Conservation (phyloP, 495 filamentous ascomycete species). For the Penicillium arizonense region DNA sequence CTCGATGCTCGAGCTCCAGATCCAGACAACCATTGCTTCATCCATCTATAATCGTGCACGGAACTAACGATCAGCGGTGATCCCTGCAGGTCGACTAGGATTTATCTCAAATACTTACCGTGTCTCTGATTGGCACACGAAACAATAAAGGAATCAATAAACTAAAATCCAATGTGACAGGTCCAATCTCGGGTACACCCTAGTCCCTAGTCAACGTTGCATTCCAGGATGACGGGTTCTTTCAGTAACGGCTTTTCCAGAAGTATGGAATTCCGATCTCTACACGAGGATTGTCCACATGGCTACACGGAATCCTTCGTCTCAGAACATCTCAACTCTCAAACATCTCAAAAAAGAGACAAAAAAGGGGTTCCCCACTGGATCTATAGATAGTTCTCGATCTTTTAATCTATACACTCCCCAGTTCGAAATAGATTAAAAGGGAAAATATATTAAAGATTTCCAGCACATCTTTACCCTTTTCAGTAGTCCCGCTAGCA, state of each 20-base stretch:
- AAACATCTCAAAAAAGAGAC: no score
- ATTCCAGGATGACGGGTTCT: slow-evolving; percentile 25
- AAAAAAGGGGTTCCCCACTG: background rate
- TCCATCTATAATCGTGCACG: slow-evolving; percentile 17
- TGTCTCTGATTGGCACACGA: slow-evolving; percentile 29
- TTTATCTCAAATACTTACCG: slow-evolving; percentile 43
- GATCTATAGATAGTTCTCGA: background rate
- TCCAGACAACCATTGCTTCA: no score
- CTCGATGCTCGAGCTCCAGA: no score
- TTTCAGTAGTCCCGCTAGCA: slow-evolving; percentile 6
- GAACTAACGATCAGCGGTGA: slow-evolving; percentile 24
- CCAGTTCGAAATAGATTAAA: background rate
- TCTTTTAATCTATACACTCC: background rate
- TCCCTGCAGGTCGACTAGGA: slow-evolving; percentile 35
- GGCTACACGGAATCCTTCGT: slow-evolving; percentile 1
- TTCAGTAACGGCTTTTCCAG: slow-evolving; percentile 28
- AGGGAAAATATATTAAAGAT: slow-evolving; percentile 3
- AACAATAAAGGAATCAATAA: slow-evolving; percentile 6
- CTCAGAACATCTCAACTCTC: no score
- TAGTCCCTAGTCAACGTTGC: slow-evolving; percentile 27
- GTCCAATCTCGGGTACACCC: slow-evolving; percentile 16
- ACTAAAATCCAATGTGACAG: slow-evolving; percentile 8
- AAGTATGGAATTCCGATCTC: slow-evolving; percentile 23
- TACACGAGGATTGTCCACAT: slow-evolving; percentile 27
- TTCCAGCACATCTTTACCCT: slow-evolving; percentile 30